phyloP scores from a whole-genome alignment of 2,329 filamentous ascomycete species.

The Lachnellula occidentalis region DNA sequence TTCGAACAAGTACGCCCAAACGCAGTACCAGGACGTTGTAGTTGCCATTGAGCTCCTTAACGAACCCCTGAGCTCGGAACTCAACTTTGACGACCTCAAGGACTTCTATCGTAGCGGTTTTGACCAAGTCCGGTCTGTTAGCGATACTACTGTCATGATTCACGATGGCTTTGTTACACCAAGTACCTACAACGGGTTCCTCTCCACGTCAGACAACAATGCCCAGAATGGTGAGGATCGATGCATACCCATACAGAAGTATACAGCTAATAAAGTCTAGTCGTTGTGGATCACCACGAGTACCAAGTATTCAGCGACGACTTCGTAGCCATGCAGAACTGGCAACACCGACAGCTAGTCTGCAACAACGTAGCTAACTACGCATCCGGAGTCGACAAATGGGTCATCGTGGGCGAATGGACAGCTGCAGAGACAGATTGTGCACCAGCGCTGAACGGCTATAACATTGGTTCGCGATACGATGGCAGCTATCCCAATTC shows the following conservation, averaged over 20 bases:
- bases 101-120: slow-evolving; percentile 47
- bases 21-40: slow-evolving; percentile 51
- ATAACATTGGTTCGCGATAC: slow-evolving; percentile 51
- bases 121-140: slow-evolving; percentile 38
- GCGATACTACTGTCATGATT: slow-evolving; percentile 48
- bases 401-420: slow-evolving; percentile 66
- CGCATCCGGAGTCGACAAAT: slow-evolving; percentile 51
- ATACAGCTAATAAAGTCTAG: slow-evolving; percentile 40
- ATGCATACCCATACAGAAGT: slow-evolving; percentile 29
- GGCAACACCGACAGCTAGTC: slow-evolving; percentile 49
- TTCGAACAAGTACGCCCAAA: slow-evolving; percentile 49
- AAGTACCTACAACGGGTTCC: slow-evolving; percentile 55
- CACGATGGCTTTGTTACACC: slow-evolving; percentile 51
- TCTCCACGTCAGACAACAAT: slow-evolving; percentile 45
- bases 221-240: slow-evolving; percentile 33
- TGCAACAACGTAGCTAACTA: slow-evolving; percentile 49
- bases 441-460: slow-evolving; percentile 48
- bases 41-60: slow-evolving; percentile 52
- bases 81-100: slow-evolving; percentile 32
- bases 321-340: slow-evolving; percentile 43
- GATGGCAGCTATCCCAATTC: slow-evolving; percentile 48
- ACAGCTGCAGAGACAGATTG: slow-evolving; percentile 61
- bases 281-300: slow-evolving; percentile 60
- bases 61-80: slow-evolving; percentile 37
- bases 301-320: slow-evolving; percentile 57